A percentile compares a stretch with the other conserved stretches of the same genome.
phyloP scores from a whole-genome alignment of 768 basidiomycete genomes.

The Exidia glandulosa region DNA sequence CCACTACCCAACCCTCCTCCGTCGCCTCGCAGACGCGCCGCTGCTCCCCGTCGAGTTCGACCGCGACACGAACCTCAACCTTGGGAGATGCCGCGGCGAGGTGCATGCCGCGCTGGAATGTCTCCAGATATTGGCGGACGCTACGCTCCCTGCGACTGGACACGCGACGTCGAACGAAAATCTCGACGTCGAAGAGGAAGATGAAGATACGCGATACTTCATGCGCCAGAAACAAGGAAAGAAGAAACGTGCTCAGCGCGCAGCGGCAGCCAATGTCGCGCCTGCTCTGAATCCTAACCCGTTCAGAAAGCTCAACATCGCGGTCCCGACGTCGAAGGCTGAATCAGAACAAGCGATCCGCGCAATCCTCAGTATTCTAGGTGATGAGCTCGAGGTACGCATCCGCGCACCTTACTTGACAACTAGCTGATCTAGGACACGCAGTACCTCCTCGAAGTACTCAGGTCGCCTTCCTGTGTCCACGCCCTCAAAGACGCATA shows the following conservation, averaged over 20 bases:
- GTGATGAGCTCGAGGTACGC: conserved; percentile 18
- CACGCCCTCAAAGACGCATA: not conserved
- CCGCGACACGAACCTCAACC: not conserved
- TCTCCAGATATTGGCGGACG: not conserved
- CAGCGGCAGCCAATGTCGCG: not conserved
- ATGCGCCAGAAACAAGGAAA: conserved; percentile 20
- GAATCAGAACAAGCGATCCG: conserved; percentile 10
- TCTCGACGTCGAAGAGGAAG: not conserved
- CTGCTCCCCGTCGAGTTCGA: not conserved
- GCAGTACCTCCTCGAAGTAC: conserved; percentile 12
- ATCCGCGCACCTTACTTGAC: not conserved
- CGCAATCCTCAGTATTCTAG: conserved; percentile 16
- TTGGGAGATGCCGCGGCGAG: not conserved
- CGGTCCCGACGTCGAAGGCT: conserved; percentile 15
- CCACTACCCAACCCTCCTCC: not conserved
- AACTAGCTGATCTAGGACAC: conserved; percentile 6
- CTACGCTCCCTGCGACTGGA: not conserved
- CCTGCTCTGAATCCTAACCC: conserved; percentile 15
- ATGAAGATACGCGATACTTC: not conserved
- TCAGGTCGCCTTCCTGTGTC: not conserved
- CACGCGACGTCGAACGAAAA: not conserved
- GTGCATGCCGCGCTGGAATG: not conserved
- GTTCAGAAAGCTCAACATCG: conserved; percentile 19
- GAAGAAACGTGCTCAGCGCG: conserved; percentile 6
- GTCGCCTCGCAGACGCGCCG: not conserved